Evolutionary conservation across 345 rosid species (phyloP).

Genomic region (Populus deltoides): DNA sequence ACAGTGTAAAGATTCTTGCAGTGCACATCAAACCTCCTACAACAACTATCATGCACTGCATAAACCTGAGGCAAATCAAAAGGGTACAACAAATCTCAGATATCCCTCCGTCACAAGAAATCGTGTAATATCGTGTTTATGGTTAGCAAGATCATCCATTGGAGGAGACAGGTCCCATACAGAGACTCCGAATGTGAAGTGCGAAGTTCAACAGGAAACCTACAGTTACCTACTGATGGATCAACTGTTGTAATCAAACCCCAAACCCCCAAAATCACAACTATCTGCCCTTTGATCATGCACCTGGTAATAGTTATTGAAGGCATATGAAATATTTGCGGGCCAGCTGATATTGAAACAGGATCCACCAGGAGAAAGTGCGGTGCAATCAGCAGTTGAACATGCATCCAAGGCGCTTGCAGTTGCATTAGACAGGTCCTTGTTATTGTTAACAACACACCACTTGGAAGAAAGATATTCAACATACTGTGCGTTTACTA

Average conservation of each 20-base stretch:
- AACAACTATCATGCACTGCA: not conserved
- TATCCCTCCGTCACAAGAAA: conserved; percentile 4
- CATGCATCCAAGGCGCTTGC: conserved; percentile 63
- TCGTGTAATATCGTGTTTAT: not conserved
- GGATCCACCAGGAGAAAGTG: conserved; percentile 67
- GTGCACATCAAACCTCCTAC: not conserved
- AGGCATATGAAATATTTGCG: conserved; percentile 72
- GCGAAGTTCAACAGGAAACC: conserved; percentile 52
- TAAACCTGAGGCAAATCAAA: conserved; percentile 4
- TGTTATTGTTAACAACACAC: conserved; percentile 81
- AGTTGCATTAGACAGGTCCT: conserved; percentile 65
- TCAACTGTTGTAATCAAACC: conserved; percentile 86
- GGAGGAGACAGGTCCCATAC: conserved; percentile 8
- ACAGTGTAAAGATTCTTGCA: not conserved
- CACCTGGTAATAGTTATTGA: conserved; percentile 84
- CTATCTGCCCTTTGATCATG: conserved; percentile 66
- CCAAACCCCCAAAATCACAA: conserved; percentile 82
- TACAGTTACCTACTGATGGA: conserved; percentile 62
- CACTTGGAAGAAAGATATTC: conserved; percentile 74
- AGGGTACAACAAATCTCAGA: not conserved
- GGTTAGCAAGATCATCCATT: conserved; percentile 19
- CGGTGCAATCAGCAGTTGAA: conserved; percentile 64
- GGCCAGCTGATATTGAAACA: conserved; percentile 80
- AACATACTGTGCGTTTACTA: conserved; percentile 61
- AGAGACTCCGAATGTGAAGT: conserved; percentile 44